phyloP scores from a whole-genome alignment of 2,329 filamentous ascomycete genomes.

The Nemania sp. region DNA sequence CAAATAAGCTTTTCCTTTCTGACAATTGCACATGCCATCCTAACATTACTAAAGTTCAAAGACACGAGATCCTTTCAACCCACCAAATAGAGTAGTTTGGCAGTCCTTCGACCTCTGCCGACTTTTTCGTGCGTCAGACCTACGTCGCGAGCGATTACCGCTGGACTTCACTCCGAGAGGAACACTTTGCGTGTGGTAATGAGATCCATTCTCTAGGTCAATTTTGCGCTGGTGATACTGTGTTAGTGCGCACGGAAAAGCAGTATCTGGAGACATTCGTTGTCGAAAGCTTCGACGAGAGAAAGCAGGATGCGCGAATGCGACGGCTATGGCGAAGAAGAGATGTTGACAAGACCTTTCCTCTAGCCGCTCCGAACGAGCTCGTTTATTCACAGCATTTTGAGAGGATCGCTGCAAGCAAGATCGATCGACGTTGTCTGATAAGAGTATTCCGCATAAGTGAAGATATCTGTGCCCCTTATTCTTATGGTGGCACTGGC shows the following conservation, averaged over 20 bases:
- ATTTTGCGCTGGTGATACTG: slow-evolving; percentile 61
- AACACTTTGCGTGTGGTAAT: slow-evolving; percentile 59
- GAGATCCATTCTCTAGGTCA: slow-evolving; percentile 1
- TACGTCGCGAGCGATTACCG: slow-evolving; percentile 63
- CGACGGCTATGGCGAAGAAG: slow-evolving; percentile 57
- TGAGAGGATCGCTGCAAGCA: slow-evolving; percentile 39
- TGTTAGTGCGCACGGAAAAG: slow-evolving; percentile 49
- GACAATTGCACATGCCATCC: slow-evolving; percentile 71
- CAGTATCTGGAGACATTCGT: slow-evolving; percentile 62
- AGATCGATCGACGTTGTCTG: slow-evolving; percentile 60
- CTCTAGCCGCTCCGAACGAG: slow-evolving; percentile 54
- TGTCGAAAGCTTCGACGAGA: slow-evolving; percentile 47
- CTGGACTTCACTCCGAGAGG: slow-evolving; percentile 61
- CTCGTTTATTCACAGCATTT: slow-evolving; percentile 40
- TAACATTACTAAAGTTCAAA: slow-evolving; percentile 47
- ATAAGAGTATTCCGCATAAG: slow-evolving; percentile 56
- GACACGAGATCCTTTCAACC: slow-evolving; percentile 59
- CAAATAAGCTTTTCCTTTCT: slow-evolving; percentile 75
- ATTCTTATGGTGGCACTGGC: slow-evolving; percentile 65
- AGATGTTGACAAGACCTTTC: slow-evolving; percentile 41
- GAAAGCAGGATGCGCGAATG: slow-evolving; percentile 45
- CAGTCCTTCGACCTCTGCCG: slow-evolving; percentile 48
- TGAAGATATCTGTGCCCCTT: slow-evolving; percentile 61
- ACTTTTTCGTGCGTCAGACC: slow-evolving; percentile 72
- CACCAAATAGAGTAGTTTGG: slow-evolving; percentile 63